These are phyloP conservation scores for Rhizopogon vulgaris DNA, from an alignment of 768 basidiomycete species.

Conservation along the genomic window DNA sequence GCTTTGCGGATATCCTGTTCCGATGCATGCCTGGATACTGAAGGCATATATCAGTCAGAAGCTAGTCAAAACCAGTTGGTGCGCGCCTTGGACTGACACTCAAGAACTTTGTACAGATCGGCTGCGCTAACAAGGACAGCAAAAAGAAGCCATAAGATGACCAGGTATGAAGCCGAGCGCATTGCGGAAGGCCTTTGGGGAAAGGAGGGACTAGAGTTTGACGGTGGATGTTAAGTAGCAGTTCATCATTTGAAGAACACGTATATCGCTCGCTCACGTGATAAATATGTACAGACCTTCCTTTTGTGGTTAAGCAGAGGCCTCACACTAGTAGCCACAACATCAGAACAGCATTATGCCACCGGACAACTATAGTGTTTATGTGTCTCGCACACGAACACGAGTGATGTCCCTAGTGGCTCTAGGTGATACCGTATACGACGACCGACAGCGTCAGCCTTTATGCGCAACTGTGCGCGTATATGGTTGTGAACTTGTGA, in stretches of 20 bases:
- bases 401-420: no score
- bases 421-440: no score
- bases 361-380: no score
- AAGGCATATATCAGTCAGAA: constrained; percentile 15
- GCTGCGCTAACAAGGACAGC: constrained; percentile 38
- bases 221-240: constrained; percentile 2
- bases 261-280: constrained; percentile 26
- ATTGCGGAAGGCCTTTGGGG: constrained; percentile 9
- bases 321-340: no score
- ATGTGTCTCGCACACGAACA: no score
- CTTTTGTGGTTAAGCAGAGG: background rate
- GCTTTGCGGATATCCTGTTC: constrained; percentile 89
- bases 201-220: background rate
- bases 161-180: constrained; percentile 21
- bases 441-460: no score
- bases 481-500: no score
- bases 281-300: background rate
- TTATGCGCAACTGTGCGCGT: no score
- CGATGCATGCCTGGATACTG: constrained; percentile 70
- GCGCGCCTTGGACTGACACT: constrained; percentile 53
- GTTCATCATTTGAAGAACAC: constrained; percentile 11
- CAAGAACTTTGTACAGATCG: constrained; percentile 80
- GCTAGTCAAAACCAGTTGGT: constrained; percentile 10
- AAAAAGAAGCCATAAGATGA: constrained; percentile 26
- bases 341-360: no score